These are phyloP conservation scores for Pseudonitzschia multistriata DNA, from an alignment of 108 stramenopile species.

Conservation along the genomic window DNA sequence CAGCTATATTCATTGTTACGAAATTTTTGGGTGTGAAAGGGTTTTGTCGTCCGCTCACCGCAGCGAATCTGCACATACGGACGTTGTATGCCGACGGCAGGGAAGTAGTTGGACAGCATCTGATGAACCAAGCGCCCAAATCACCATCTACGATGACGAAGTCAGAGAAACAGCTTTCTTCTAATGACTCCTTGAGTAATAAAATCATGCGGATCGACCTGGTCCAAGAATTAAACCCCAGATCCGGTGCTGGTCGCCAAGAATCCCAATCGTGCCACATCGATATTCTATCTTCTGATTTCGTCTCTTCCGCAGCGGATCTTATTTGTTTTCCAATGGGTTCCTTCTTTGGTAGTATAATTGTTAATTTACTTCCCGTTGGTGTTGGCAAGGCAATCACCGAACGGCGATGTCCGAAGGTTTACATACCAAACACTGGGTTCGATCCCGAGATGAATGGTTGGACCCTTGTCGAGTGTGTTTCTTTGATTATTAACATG, in stretches of 20 bases:
- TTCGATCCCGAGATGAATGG: conserved; percentile 35
- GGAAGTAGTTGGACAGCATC: conserved; percentile 33
- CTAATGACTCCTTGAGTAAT: neutral
- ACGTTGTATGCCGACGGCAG: conserved; percentile 25
- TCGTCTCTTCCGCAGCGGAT: conserved; percentile 24
- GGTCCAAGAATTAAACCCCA: conserved; percentile 20
- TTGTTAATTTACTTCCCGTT: conserved; percentile 28
- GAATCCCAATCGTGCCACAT: conserved; percentile 26
- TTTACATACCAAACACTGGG: conserved; percentile 40
- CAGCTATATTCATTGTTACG: conserved; percentile 26
- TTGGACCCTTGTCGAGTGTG: conserved; percentile 20
- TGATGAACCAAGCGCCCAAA: conserved; percentile 17
- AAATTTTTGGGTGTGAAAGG: conserved; percentile 39
- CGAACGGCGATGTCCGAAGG: conserved; percentile 27
- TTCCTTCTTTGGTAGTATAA: conserved; percentile 29
- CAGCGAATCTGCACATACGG: conserved; percentile 34
- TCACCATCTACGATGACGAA: neutral
- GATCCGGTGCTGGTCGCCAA: neutral
- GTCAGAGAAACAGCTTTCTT: neutral
- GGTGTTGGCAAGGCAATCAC: conserved; percentile 31
- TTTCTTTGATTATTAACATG: conserved; percentile 25
- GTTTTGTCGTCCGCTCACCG: conserved; percentile 30
- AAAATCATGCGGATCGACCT: conserved; percentile 31
- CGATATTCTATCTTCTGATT: conserved; percentile 30
- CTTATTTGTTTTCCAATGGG: conserved; percentile 35